Evolutionary conservation across 2,329 filamentous ascomycete genomes (phyloP), one percentile per base, ranked within the genome.

Genomic region (Xylariaceae sp.): DNA sequence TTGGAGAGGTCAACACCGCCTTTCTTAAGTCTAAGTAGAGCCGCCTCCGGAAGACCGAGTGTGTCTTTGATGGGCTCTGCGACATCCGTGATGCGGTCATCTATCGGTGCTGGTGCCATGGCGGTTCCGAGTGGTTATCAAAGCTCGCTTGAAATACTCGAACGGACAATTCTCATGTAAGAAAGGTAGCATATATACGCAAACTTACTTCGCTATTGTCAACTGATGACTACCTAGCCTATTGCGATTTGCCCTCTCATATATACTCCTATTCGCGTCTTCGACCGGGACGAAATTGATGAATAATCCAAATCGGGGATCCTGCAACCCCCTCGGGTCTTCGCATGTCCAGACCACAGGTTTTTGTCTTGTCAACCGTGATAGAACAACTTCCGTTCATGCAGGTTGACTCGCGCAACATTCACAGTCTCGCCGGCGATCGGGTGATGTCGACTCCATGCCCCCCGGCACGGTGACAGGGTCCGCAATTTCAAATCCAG

Each of bases 1-100:
- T 80, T 69, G 1, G 82, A 85, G 2, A 89, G 72, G 61, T 90
- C 84, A 46, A 89, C 77, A 1, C 82, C 85, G 0, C 83, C 84
- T 53, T 86, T 87, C 57, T 82, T 78, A 0, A 89, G 73, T 4
- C 86, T 76, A 43, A 75, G 70, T 1, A 75, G 73, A 1, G 85
- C 71, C 1, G 77, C 58, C 10, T 73, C 73, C 2, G 86, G 86
- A 6, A 89, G 71, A 1, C 73, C 75, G 1, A 90, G 72, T 0
- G 70, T 82, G 61, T 88, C 83, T 59, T 87, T 89, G 54, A 69
- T 75, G 1, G 78, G 85, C 52, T 77, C 68, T 6, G 76, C 78
- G 12, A 82, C 78, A 62, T 89, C 86, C 36, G 76, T 76, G 53
- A 89, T 87, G 33, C 73, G 70, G 5, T 80, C 69, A 48, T 82